Base-by-base conservation (phyloP, 164 flowering plant species). In the Umbilicus rupestris region DNA sequence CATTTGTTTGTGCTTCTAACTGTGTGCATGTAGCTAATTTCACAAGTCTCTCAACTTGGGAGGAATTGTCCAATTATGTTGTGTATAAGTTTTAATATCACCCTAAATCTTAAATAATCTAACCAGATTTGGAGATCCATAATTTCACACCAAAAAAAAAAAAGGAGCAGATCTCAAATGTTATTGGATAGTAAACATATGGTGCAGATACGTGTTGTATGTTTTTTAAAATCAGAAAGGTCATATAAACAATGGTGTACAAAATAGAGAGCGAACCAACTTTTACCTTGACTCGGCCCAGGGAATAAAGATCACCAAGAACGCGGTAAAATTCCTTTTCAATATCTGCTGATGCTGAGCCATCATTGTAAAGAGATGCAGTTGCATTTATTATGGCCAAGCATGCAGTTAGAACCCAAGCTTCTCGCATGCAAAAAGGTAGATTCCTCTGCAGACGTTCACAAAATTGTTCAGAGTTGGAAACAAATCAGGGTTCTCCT, bases 361-460 rank as follows among this genome's bases (percentile, higher is more conserved):
- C 96, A 45, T 85, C 83, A 58, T 77, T 77, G 75, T 79, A 85
- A 62, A 73, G 80, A 39, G 92, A 81, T 73, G 80, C 69, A 68
- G 90, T 88, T 44, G 83, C 87, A 71, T 78, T 70, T 65, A 89
- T 80, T 70, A 94, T 79, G 70, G 81, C 83, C 77, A 88, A 77
- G 80, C 96, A 91, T 66, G 99, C 97, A 71, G 88, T 87, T 62
- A 87, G 82, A 55, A 94, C 85, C 99, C 99, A 94, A 28, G 86
- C 94, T 87, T 94, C 99, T 28, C 96, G 88, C 87, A 87, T 73
- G 73, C 94, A 94, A 72, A 91, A 94, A 30, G 99, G 96, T 68
- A 94, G 69, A 24, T 75, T 73, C 70, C 71, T 82, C 99, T 94
- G 88, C 74, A 57, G 64, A 70, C 70, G 35, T 16, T 22, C 68